phyloP scores from a whole-genome alignment of 768 basidiomycete species.

The Lanmaoa rubissima region DNA sequence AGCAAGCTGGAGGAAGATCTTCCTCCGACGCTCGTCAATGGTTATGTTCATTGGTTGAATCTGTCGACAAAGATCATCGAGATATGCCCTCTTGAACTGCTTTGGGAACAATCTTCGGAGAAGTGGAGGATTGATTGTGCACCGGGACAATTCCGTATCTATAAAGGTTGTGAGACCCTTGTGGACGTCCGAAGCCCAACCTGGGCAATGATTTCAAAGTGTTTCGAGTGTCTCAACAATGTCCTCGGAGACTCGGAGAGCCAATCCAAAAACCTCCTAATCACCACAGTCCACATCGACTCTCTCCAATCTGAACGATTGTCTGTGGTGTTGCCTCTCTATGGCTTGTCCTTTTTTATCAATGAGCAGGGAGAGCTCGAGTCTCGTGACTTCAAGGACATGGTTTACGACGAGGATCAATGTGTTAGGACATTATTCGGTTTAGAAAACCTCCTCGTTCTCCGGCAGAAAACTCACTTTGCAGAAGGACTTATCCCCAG shows the following conservation, averaged over 20 bases:
- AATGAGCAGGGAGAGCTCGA: slow-evolving; percentile 30
- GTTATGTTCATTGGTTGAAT: slow-evolving; percentile 27
- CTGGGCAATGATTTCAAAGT: slow-evolving; percentile 15
- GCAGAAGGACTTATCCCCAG: background rate
- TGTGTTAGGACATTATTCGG: slow-evolving; percentile 42
- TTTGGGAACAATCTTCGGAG: slow-evolving; percentile 17
- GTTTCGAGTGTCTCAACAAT: background rate
- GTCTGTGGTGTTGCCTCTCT: slow-evolving; percentile 34
- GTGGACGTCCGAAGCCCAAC: slow-evolving; percentile 21
- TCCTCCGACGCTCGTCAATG: slow-evolving; percentile 9
- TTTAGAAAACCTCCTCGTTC: slow-evolving; percentile 34
- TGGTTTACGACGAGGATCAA: slow-evolving; percentile 39
- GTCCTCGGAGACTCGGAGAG: too few relatives aligned
- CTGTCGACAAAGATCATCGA: slow-evolving; percentile 17
- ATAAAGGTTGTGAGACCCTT: slow-evolving; percentile 5
- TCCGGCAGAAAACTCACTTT: background rate
- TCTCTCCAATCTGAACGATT: background rate
- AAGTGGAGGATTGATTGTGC: slow-evolving; percentile 22
- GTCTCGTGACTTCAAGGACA: slow-evolving; percentile 37
- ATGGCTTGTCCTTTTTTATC: slow-evolving; percentile 37
- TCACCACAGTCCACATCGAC: slow-evolving; percentile 2
- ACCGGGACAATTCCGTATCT: background rate
- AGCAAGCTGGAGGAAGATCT: slow-evolving; percentile 15
- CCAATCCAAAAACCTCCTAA: slow-evolving; percentile 1
- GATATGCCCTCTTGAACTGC: slow-evolving; percentile 14